Conservation (phyloP, 2,329 filamentous ascomycete species). For the Cercospora beticola region DNA sequence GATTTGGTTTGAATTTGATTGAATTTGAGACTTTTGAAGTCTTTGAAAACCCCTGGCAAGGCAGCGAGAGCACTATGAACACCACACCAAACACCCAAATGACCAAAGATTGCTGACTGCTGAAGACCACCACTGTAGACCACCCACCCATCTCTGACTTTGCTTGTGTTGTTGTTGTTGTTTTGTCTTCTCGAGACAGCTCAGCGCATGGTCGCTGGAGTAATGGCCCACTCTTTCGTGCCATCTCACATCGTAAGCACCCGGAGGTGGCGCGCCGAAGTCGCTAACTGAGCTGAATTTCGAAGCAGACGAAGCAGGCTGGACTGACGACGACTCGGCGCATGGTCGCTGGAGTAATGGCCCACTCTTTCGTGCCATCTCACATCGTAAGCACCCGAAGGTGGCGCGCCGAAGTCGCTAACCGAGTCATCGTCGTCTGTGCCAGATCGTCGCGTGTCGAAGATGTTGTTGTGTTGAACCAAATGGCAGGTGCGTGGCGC, state of each 20-base stretch:
- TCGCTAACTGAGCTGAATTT: not conserved
- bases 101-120: not conserved
- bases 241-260: conserved; percentile 5
- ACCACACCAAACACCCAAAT: not conserved
- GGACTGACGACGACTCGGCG: not conserved
- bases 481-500: not conserved
- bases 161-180: not conserved
- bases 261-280: not conserved
- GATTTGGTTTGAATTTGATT: not conserved
- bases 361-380: conserved; percentile 4
- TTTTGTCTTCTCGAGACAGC: not conserved
- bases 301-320: not conserved
- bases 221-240: conserved; percentile 3
- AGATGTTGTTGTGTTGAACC: not conserved
- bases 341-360: conserved; percentile 4
- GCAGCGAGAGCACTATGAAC: conserved; percentile 1
- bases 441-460: not conserved
- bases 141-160: not conserved
- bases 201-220: conserved; percentile 6
- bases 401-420: not conserved
- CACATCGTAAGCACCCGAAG: conserved; percentile 7
- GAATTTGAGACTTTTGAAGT: not conserved
- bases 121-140: not conserved
- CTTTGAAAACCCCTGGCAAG: not conserved
- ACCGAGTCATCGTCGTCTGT: not conserved